Evolutionary conservation across 2,329 filamentous ascomycete species (phyloP).

Genomic region (Hypoxylon sp.): DNA sequence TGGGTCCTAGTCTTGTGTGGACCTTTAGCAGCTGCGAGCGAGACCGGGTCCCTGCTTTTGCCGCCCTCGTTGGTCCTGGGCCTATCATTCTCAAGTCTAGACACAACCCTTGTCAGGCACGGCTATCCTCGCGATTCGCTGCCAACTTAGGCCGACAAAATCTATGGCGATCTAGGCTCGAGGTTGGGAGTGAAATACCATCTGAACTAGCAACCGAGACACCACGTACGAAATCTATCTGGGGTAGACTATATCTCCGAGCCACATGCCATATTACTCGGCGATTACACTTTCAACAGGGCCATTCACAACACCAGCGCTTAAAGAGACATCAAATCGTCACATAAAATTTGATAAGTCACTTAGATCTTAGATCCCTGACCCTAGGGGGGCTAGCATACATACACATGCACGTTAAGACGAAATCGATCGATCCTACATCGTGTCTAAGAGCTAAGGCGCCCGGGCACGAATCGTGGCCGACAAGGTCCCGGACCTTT

Average conservation of each 20-base stretch:
- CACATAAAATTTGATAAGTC: conserved; percentile 36
- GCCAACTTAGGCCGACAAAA: conserved; percentile 34
- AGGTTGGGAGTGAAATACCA: conserved; percentile 16
- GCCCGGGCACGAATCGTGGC: conserved; percentile 12
- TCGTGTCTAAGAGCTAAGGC: conserved; percentile 27
- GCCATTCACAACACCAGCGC: conserved; percentile 27
- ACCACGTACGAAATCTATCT: conserved; percentile 35
- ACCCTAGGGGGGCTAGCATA: conserved; percentile 35
- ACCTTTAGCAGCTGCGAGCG: conserved; percentile 33
- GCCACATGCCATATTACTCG: conserved; percentile 5
- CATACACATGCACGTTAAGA: conserved; percentile 39
- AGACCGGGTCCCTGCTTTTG: conserved; percentile 46
- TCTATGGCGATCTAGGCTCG: conserved; percentile 40
- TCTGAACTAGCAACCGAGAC: conserved; percentile 35
- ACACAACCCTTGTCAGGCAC: conserved; percentile 37
- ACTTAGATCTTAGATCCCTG: conserved; percentile 43
- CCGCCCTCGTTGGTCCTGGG: conserved; percentile 38
- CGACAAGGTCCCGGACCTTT: conserved; percentile 25
- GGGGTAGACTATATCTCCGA: conserved; percentile 21
- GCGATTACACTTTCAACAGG: conserved; percentile 9
- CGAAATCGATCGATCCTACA: conserved; percentile 35
- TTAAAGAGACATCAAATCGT: conserved; percentile 1
- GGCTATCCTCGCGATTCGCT: conserved; percentile 38
- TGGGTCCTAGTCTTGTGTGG: conserved; percentile 24
- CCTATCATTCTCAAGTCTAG: conserved; percentile 40